Evolutionary conservation across 2,329 filamentous ascomycete species (phyloP).

Genomic region (Simplicillium aogashimaense): DNA sequence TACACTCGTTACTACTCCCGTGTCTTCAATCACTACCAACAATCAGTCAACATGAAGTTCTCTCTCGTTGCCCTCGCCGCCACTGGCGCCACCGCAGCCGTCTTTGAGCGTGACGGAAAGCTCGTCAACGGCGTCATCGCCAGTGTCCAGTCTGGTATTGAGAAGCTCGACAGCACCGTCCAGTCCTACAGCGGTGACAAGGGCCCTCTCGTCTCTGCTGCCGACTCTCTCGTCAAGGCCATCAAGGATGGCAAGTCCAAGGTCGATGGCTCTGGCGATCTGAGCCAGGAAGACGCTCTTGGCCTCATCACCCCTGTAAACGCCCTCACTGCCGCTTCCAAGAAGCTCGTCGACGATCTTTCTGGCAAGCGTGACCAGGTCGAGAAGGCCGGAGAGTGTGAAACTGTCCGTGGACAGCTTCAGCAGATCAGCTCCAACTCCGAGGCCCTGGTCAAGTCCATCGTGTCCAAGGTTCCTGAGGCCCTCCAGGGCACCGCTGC

Average conservation of each 20-base stretch:
- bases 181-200: slow-evolving; percentile 7
- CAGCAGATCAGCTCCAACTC: slow-evolving; percentile 10
- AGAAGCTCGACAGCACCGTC: slow-evolving; percentile 3
- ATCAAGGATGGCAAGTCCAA: slow-evolving; percentile 5
- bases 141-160: slow-evolving; percentile 1
- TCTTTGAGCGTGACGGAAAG: slow-evolving; percentile 3
- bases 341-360: slow-evolving; percentile 26
- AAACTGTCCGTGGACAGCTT: slow-evolving; percentile 13
- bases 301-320: slow-evolving; percentile 1
- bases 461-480: slow-evolving; percentile 14
- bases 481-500: slow-evolving; percentile 13
- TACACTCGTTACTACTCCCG: too few relatives aligned
- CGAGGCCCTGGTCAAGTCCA: slow-evolving; percentile 14
- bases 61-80: slow-evolving; percentile 2
- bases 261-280: slow-evolving; percentile 1
- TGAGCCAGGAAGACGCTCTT: slow-evolving; percentile 1
- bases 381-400: slow-evolving; percentile 16
- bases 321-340: slow-evolving; percentile 1
- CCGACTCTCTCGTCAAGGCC: slow-evolving; percentile 5
- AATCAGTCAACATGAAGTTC: slow-evolving; percentile 8
- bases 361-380: slow-evolving; percentile 13
- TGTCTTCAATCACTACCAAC: slow-evolving; percentile 1
- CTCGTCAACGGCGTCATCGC: slow-evolving; percentile 1
- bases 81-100: slow-evolving; percentile 3
- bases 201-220: slow-evolving; percentile 5